Base-by-base conservation (phyloP, 1,284 basidiomycete species). In the Ceraceosorus guamensis region DNA sequence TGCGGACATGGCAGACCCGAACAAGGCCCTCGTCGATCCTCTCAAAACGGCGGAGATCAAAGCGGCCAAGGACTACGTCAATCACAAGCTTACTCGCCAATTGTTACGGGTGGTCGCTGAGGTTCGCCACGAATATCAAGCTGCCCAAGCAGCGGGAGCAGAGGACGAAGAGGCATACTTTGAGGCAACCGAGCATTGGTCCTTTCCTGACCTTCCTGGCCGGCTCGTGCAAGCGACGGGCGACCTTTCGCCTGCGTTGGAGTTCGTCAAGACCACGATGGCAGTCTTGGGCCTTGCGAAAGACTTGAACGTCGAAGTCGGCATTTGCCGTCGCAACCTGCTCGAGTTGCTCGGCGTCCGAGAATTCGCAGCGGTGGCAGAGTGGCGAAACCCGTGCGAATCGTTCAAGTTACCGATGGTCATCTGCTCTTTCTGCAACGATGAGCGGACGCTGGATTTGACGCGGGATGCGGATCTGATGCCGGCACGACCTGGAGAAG, bases 401-500 rank as follows among this genome's bases (percentile, higher is more conserved):
- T 85, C 90, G 3, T 83, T 97, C 61, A 87, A 87, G 65, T 78
- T 97, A 31, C 82, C 86, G 30, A 89, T 89, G 74, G 87, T 97
- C 31, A 88, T 92, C 31, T 98, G 95, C 77, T 84, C 83, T 53
- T 84, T 87, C 70, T 99, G 95, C 79, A 92, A 92, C 76, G 81
- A 83, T 24, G 83, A 93, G 59, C 84, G 89, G 16, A 90, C 92
- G 76, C 88, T 98, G 65, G 93, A 98, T 76, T 87, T 97, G 65
- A 95, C 91, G 74, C 84, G 92, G n/a, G 92, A 96, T 76, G 82
- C 85, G 5, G 89, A 91, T 61, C 82, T 95, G 45, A 80, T 91
- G 50, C 86, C 88, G 0, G 55, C 62, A 11, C 66, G 50, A 11
- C 66, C 71, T 0, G 68, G 64, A 18, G 57, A 45, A 39, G 46